These are phyloP conservation scores for Rostrohypoxylon terebratum DNA, from an alignment of 495 filamentous ascomycete genomes.

Conservation along the genomic window DNA sequence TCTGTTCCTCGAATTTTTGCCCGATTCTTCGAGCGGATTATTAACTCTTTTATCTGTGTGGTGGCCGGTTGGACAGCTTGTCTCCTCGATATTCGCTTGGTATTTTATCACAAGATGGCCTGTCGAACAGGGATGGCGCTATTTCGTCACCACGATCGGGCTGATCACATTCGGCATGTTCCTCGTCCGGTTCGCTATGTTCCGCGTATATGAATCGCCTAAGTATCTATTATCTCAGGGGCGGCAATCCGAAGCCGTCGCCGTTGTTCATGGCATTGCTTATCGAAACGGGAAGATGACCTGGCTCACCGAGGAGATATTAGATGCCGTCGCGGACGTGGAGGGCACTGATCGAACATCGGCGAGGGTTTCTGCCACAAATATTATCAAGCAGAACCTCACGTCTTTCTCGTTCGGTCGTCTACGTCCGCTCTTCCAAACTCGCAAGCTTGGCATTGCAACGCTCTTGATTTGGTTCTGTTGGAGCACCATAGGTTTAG, in stretches of 20 bases:
- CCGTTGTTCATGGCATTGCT: conserved; percentile 80
- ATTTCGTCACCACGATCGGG: conserved; percentile 77
- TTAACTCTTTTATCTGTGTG: conserved; percentile 81
- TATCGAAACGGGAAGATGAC: conserved; percentile 73
- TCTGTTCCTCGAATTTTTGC: conserved; percentile 83
- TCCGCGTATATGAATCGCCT: conserved; percentile 85
- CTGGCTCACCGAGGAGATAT: conserved; percentile 68
- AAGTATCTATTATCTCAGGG: conserved; percentile 83
- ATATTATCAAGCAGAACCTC: conserved; percentile 53
- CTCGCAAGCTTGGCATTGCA: conserved; percentile 59
- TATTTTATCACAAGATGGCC: conserved; percentile 77
- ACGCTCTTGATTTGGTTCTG: conserved; percentile 69
- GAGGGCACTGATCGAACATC: conserved; percentile 38
- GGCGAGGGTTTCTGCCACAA: conserved; percentile 48
- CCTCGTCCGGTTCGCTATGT: conserved; percentile 79
- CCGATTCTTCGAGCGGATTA: conserved; percentile 78
- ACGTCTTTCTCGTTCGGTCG: conserved; percentile 59
- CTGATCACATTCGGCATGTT: conserved; percentile 79
- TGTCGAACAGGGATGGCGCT: conserved; percentile 81
- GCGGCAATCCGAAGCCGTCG: conserved; percentile 78
- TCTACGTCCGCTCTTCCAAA: conserved; percentile 62
- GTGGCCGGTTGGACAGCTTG: conserved; percentile 81
- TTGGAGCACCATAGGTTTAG: conserved; percentile 67
- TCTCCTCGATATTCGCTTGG: conserved; percentile 83
- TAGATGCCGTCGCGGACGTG: conserved; percentile 64